Evolutionary conservation across 352 stramenopile species (phyloP).

Genomic region (Globisporangium nodosum): DNA sequence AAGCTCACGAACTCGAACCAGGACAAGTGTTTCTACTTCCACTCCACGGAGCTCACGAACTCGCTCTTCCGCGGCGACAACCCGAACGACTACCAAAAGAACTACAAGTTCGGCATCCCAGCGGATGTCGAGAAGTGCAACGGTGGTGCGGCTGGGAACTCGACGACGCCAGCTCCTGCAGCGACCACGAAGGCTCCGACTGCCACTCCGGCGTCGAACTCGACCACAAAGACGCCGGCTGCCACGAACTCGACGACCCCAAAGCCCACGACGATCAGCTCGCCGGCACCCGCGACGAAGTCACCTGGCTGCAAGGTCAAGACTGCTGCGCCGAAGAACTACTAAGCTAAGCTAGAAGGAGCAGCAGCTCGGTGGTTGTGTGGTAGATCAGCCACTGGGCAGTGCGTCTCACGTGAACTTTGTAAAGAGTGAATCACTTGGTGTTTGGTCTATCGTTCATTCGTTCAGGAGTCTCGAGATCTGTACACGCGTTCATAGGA

Average conservation of each 20-base stretch:
- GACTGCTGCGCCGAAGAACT: background rate
- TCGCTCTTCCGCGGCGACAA: slow-evolving; percentile 33
- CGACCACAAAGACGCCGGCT: background rate
- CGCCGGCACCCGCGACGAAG: background rate
- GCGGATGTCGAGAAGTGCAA: slow-evolving; percentile 37
- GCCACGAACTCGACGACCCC: background rate
- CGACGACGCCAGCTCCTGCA: background rate
- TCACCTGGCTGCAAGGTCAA: background rate
- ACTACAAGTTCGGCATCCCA: slow-evolving; percentile 47
- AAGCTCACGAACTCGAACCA: slow-evolving; percentile 26
- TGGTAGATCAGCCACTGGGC: background rate
- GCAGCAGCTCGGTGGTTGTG: background rate
- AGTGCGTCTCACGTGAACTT: no score
- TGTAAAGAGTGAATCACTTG: no score
- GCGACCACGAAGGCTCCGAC: background rate
- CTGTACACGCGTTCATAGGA: no score
- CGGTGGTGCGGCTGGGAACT: slow-evolving; percentile 2
- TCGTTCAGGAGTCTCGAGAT: no score
- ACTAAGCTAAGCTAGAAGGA: background rate
- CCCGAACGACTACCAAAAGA: slow-evolving; percentile 16
- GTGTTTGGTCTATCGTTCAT: no score
- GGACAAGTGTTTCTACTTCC: slow-evolving; percentile 56
- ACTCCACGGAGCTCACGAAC: slow-evolving; percentile 34
- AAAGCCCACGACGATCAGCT: background rate
- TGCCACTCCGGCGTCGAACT: background rate